A percentile compares a stretch with the other conserved stretches of the same genome.
Conservation (phyloP, 352 stramenopile genomes). For the Globisporangium orthogonon region DNA sequence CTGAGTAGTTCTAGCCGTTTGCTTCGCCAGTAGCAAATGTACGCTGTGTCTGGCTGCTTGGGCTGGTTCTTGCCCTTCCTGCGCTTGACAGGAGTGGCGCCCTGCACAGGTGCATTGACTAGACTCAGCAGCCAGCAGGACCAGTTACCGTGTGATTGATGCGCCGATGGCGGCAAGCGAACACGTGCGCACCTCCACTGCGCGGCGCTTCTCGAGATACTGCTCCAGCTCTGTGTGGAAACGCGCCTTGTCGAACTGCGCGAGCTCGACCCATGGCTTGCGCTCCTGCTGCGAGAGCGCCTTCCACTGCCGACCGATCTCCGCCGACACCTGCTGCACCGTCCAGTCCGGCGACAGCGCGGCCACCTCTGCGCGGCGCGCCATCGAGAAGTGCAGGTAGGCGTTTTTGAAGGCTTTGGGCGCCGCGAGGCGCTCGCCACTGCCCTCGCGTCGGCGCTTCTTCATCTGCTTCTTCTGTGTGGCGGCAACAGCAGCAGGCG, state of each 20-base stretch:
- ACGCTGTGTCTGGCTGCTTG: constrained; percentile 49
- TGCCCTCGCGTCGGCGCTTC: constrained; percentile 5
- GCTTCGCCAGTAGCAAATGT: constrained; percentile 62
- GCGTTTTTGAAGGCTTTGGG: constrained; percentile 27
- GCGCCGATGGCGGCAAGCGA: no score
- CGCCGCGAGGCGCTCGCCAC: constrained; percentile 3
- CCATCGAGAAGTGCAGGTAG: constrained; percentile 44
- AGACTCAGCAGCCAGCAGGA: background rate
- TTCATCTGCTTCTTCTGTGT: background rate
- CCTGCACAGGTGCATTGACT: background rate
- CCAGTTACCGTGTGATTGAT: no score
- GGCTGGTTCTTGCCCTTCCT: constrained; percentile 36
- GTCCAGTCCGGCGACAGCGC: constrained; percentile 30
- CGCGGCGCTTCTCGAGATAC: constrained; percentile 14
- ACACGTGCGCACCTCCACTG: constrained; percentile 3
- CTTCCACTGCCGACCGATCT: constrained; percentile 53
- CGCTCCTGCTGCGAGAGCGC: constrained; percentile 26
- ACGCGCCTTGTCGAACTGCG: constrained; percentile 51
- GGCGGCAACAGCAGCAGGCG: background rate
- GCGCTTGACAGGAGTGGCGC: constrained; percentile 18
- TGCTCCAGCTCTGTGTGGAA: constrained; percentile 32
- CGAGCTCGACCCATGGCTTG: constrained; percentile 46
- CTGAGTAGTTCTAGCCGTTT: constrained; percentile 31
- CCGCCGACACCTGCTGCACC: constrained; percentile 35
- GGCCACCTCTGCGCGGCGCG: constrained; percentile 26